A percentile compares a stretch with the other conserved stretches of the same genome.
Evolutionary conservation across 441 rosid genomes (phyloP).

Genomic region (Adansonia gregorii): DNA sequence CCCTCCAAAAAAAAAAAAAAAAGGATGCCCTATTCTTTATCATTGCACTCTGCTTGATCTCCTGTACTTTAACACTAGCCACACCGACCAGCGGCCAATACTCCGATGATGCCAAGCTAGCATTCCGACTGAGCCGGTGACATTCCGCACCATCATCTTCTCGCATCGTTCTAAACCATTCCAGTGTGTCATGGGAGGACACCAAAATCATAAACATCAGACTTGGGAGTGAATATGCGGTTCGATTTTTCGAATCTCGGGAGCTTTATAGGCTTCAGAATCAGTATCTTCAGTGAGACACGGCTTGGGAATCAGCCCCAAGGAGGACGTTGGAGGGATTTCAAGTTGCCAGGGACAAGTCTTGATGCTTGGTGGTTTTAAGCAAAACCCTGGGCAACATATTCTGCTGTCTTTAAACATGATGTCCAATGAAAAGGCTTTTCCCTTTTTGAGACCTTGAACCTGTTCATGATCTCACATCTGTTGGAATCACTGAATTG

Average conservation of each 20-base stretch:
- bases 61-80: no score
- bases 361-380: conserved; percentile 77
- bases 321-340: conserved; percentile 76
- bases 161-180: conserved; percentile 68
- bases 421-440: conserved; percentile 96
- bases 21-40: no score
- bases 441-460: neutral
- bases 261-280: conserved; percentile 60
- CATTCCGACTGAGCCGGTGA: conserved; percentile 68
- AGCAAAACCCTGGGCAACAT: conserved; percentile 76
- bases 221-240: conserved; percentile 51
- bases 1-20: no score
- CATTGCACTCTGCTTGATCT: no score
- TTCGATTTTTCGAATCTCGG: conserved; percentile 58
- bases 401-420: conserved; percentile 89
- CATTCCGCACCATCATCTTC: conserved; percentile 55
- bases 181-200: conserved; percentile 59
- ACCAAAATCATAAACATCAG: conserved; percentile 78
- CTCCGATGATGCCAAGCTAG: conserved; percentile 72
- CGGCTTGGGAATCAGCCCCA: conserved; percentile 79
- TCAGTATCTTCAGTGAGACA: conserved; percentile 64
- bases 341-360: conserved; percentile 78
- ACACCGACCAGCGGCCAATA: conserved; percentile 49
- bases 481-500: no score
- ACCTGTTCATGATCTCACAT: no score